phyloP scores from a whole-genome alignment of 2,329 filamentous ascomycete genomes.

The Alternaria sp. region DNA sequence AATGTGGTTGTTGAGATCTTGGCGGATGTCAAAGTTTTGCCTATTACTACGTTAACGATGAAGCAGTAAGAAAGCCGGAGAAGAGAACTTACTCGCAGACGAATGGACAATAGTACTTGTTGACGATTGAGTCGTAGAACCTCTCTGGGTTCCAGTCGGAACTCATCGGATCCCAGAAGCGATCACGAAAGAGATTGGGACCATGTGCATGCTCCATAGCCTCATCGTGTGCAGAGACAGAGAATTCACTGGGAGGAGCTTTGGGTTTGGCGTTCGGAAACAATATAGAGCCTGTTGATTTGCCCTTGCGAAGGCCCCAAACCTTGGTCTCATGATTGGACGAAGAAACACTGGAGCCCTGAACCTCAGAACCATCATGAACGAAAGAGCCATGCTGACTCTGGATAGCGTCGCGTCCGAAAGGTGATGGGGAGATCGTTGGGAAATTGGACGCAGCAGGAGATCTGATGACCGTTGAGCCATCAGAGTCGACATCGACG shows the following conservation, averaged over 20 bases:
- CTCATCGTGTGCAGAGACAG: conserved; percentile 39
- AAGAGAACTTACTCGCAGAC: conserved; percentile 59
- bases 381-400: background rate
- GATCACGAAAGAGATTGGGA: conserved; percentile 51
- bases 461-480: too few relatives aligned
- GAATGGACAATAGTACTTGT: conserved; percentile 65
- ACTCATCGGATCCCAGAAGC: conserved; percentile 61
- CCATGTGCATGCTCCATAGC: conserved; percentile 38
- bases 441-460: too few relatives aligned
- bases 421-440: too few relatives aligned
- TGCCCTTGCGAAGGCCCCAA: conserved; percentile 35
- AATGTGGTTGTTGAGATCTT: conserved; percentile 51
- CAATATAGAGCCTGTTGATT: conserved; percentile 38
- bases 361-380: conserved; percentile 1
- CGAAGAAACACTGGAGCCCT: conserved; percentile 7
- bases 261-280: conserved; percentile 50
- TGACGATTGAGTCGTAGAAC: conserved; percentile 57
- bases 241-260: conserved; percentile 39
- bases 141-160: conserved; percentile 58
- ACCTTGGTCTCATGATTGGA: conserved; percentile 25
- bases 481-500: background rate
- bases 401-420: background rate
- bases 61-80: background rate
- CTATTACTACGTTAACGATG: conserved; percentile 21
- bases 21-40: conserved; percentile 34